Percentiles rank a stretch among this genome's conserved stretches.
Evolutionary conservation across 129 eudicot species (phyloP).

Genomic region (Ambrosia trifida): DNA sequence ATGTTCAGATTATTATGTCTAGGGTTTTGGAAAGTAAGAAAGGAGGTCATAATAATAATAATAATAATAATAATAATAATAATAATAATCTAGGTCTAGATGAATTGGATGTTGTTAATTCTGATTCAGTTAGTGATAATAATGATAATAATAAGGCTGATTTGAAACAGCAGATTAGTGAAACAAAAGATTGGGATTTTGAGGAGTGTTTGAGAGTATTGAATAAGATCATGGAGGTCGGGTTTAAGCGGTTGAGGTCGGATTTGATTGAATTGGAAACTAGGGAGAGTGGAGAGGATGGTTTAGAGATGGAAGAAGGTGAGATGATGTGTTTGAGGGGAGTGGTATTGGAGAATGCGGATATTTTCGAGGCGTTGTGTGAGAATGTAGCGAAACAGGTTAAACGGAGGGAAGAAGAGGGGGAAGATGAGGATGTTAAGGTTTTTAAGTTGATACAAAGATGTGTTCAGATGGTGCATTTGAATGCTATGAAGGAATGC

Average conservation of each 20-base stretch:
- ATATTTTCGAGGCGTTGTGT: slow-evolving; percentile 63
- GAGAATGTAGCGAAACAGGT: slow-evolving; percentile 64
- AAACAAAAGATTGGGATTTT: slow-evolving; percentile 21
- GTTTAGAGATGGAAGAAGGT: slow-evolving; percentile 50
- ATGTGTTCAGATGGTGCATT: slow-evolving; percentile 67
- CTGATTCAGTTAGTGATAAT: slow-evolving; percentile 15
- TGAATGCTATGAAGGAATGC: slow-evolving; percentile 76
- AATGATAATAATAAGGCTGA: slow-evolving; percentile 13
- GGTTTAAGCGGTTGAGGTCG: slow-evolving; percentile 66
- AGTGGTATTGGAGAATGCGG: slow-evolving; percentile 65
- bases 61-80: too few species aligned
- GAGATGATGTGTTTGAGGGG: slow-evolving; percentile 58
- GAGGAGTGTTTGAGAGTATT: slow-evolving; percentile 48
- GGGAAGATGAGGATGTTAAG: slow-evolving; percentile 42
- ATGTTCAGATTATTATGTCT: slow-evolving; percentile 50
- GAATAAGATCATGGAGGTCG: slow-evolving; percentile 55
- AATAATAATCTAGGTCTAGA: slow-evolving; percentile 26
- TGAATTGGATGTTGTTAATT: slow-evolving; percentile 25
- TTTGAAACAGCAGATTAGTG: slow-evolving; percentile 18
- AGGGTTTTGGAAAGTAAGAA: slow-evolving; percentile 45
- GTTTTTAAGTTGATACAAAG: slow-evolving; percentile 59
- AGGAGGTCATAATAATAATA: not conserved
- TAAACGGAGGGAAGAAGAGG: slow-evolving; percentile 42
- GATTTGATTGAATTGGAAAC: slow-evolving; percentile 52
- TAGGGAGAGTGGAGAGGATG: slow-evolving; percentile 36